A percentile compares a stretch with the other conserved stretches of the same genome.
Conservation (phyloP, 78 protist genomes). For the Dictyostelium brefeldianum region DNA sequence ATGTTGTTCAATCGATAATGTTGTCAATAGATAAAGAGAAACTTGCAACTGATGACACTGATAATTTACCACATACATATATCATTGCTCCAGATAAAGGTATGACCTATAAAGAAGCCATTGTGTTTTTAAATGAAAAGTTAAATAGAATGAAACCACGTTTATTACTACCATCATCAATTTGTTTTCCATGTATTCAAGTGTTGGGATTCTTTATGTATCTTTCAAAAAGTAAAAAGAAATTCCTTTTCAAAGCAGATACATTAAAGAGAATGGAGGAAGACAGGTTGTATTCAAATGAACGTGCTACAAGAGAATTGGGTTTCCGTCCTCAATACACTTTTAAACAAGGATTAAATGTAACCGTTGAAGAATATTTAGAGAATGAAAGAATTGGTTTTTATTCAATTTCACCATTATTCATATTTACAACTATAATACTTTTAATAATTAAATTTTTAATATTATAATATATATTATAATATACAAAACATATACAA, state of each 20-base stretch:
- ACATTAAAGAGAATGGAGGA: constrained; percentile 36
- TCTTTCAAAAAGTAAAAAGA: neutral
- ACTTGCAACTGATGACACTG: neutral
- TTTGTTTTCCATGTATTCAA: neutral
- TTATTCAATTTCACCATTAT: constrained; percentile 66
- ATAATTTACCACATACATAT: constrained; percentile 39
- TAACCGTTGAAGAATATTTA: constrained; percentile 72
- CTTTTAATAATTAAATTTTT: constrained; percentile 44
- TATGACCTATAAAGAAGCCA: neutral
- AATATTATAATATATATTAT: neutral
- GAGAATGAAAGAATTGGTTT: constrained; percentile 54
- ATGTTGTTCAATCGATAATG: neutral
- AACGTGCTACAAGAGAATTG: constrained; percentile 59
- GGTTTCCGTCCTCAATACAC: constrained; percentile 51
- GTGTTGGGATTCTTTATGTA: constrained; percentile 26
- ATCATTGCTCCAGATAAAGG: constrained; percentile 56
- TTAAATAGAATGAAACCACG: constrained; percentile 65
- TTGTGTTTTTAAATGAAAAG: constrained; percentile 55
- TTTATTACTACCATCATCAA: constrained; percentile 11
- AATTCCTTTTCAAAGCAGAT: constrained; percentile 25
- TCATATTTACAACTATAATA: constrained; percentile 38
- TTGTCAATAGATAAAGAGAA: constrained; percentile 22
- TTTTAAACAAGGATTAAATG: constrained; percentile 73
- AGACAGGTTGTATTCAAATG: constrained; percentile 47
- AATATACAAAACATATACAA: no score